Base-by-base conservation (phyloP, 352 stramenopile genomes). In the Phytophthora pistaciae region DNA sequence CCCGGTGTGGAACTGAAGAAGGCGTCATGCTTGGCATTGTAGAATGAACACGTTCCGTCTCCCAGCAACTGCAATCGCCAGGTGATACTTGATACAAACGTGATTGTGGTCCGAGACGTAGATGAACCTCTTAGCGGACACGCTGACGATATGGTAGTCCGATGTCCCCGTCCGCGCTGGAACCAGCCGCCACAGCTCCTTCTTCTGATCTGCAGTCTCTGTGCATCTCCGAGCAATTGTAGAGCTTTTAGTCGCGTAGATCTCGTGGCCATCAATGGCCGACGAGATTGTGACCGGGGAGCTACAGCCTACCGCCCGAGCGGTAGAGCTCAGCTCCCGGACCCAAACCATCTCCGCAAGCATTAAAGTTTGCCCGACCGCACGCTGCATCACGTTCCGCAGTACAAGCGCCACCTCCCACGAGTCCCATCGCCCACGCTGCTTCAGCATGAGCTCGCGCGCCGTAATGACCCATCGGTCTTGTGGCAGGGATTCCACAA, bases 101-200 rank as follows among this genome's bases (percentile, higher is more conserved):
- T 7, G 16, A 10, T 67, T 1, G 14, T 42, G 13, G 13, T 27
- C n/a, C 10, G 58, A 64, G 1, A 31, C 40, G n/a, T 44, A 59
- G 0, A 72, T 40, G 62, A 60, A 60, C 10, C n/a, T n/a, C n/a
- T n/a, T n/a, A n/a, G n/a, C n/a, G n/a, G n/a, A n/a, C n/a, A n/a
- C 46, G 21, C 16, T 72, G 27, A 64, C 31, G 25, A 68, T 40
- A 33, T 63, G 68, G 18, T 60, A 64, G 11, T 62, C 25, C 25
- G 25, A 29, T 29, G 29, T 58, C 11, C 53, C 49, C 31, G 42
- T 53, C 52, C 20, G 16, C 10, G 29, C 53, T 53, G 58, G 52
- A 60, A 72, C 20, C 44, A 72, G 36, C 21, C 52, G 20, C 58
- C 66, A 72, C 27, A 72, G 1, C 16, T 72, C 66, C 42, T 64